A percentile compares a stretch with the other conserved stretches of the same genome.
Conservation (phyloP, 371 early-diverging fungal species). For the Chytridiales sp. region DNA sequence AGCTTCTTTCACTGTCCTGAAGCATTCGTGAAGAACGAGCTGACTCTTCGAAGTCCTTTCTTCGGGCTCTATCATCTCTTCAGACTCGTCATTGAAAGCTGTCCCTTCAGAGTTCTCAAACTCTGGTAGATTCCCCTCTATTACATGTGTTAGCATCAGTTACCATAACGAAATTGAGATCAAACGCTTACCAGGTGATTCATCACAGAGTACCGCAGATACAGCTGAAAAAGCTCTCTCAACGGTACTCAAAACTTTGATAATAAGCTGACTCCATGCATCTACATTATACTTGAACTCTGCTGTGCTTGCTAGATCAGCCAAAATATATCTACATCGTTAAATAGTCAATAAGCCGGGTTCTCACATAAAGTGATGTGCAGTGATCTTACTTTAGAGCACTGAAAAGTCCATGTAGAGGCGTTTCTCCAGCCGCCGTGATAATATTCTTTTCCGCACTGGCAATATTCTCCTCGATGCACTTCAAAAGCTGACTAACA, state of each 20-base stretch:
- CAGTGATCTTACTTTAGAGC: slow-evolving; percentile 17
- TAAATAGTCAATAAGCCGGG: no score
- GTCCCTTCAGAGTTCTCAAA: slow-evolving; percentile 56
- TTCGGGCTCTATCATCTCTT: slow-evolving; percentile 22
- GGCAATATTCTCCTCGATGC: slow-evolving; percentile 9
- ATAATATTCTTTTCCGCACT: slow-evolving; percentile 28
- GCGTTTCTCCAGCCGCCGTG: slow-evolving; percentile 19
- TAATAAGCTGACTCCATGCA: slow-evolving; percentile 21
- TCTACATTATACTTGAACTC: slow-evolving; percentile 4
- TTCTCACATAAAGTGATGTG: background rate
- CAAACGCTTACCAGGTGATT: slow-evolving; percentile 24
- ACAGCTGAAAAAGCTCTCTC: slow-evolving; percentile 13
- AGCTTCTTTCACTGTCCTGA: slow-evolving; percentile 90
- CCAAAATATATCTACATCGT: no score
- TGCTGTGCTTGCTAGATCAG: no score
- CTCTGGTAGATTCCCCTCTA: slow-evolving; percentile 40
- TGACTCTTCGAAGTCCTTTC: slow-evolving; percentile 70
- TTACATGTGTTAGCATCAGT: background rate
- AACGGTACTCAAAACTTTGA: slow-evolving; percentile 13
- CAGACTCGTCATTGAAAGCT: slow-evolving; percentile 59
- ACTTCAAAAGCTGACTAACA: slow-evolving; percentile 6
- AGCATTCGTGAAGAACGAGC: slow-evolving; percentile 84
- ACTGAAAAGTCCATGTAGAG: slow-evolving; percentile 38
- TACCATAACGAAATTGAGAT: slow-evolving; percentile 6
- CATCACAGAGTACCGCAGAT: slow-evolving; percentile 31